phyloP scores from a whole-genome alignment of 345 rosid species.

The Trapa bicornis region DNA sequence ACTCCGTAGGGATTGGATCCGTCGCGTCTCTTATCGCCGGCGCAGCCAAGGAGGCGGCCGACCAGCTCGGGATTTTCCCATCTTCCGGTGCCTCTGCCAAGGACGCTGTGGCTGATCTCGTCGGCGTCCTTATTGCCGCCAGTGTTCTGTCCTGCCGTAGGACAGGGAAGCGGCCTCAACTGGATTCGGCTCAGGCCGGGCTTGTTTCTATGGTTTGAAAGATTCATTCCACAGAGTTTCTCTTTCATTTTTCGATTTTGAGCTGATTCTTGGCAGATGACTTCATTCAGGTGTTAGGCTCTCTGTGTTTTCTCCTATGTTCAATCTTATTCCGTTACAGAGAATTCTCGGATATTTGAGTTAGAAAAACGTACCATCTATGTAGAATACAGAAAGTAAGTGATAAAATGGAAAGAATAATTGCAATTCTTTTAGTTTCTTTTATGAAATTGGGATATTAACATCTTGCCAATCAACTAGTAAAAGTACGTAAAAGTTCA shows the following conservation, averaged over 20 bases:
- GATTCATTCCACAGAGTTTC: neutral
- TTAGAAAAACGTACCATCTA: neutral
- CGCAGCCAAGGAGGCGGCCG: constrained; percentile 86
- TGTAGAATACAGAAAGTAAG: neutral
- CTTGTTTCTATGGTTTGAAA: constrained; percentile 44
- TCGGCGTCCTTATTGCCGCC: constrained; percentile 58
- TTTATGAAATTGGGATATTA: neutral
- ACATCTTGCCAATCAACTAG: neutral
- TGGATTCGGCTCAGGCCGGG: constrained; percentile 22
- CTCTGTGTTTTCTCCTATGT: neutral
- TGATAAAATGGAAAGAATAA: neutral
- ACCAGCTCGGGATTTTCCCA: constrained; percentile 64
- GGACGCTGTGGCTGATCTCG: constrained; percentile 65
- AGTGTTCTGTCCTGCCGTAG: constrained; percentile 24
- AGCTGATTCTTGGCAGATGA: neutral
- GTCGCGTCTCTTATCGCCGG: constrained; percentile 67
- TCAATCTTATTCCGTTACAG: neutral
- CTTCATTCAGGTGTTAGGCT: neutral
- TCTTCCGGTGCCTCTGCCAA: constrained; percentile 77
- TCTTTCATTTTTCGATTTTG: neutral
- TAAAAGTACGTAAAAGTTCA: neutral
- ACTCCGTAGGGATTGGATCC: constrained; percentile 55
- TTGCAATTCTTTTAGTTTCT: neutral
- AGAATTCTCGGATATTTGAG: neutral
- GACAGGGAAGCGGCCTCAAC: constrained; percentile 8